These are phyloP conservation scores for Clavariopsis aquatica DNA, from an alignment of 495 filamentous ascomycete species.

Conservation along the genomic window DNA sequence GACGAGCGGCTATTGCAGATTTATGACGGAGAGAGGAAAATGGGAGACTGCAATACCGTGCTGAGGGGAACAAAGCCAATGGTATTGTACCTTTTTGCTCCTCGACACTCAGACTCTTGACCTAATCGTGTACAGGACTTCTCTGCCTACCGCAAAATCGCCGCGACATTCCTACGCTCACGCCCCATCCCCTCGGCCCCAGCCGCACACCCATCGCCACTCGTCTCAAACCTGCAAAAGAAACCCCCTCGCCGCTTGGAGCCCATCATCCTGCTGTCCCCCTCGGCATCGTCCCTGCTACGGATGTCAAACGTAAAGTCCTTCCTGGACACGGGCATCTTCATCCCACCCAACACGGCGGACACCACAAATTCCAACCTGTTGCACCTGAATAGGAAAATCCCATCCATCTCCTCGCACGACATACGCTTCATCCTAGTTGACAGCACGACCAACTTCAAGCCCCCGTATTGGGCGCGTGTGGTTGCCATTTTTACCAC, in stretches of 20 bases:
- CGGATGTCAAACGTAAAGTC: slow-evolving; percentile 95
- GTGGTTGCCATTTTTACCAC: slow-evolving; percentile 98
- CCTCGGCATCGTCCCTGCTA: slow-evolving; percentile 96
- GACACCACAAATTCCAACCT: slow-evolving; percentile 67
- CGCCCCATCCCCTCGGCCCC: slow-evolving; percentile 43
- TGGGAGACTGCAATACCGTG: slow-evolving; percentile 88
- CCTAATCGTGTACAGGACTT: slow-evolving; percentile 68
- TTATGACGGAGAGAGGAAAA: slow-evolving; percentile 83
- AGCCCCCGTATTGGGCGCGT: slow-evolving; percentile 95
- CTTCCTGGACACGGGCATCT: slow-evolving; percentile 86
- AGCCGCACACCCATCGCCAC: slow-evolving; percentile 30
- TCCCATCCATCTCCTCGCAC: slow-evolving; percentile 70
- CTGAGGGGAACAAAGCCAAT: slow-evolving; percentile 87
- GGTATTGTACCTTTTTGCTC: slow-evolving; percentile 53
- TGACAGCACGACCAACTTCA: slow-evolving; percentile 89
- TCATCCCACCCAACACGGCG: slow-evolving; percentile 72
- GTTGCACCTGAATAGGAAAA: slow-evolving; percentile 75
- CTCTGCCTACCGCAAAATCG: slow-evolving; percentile 85
- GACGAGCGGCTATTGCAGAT: slow-evolving; percentile 83
- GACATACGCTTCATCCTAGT: slow-evolving; percentile 93
- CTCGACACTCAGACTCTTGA: not conserved
- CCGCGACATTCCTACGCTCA: slow-evolving; percentile 71
- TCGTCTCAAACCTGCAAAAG: slow-evolving; percentile 49
- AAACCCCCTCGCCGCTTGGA: slow-evolving; percentile 67
- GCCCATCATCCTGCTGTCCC: slow-evolving; percentile 96